A percentile compares a stretch with the other conserved stretches of the same genome.
phyloP scores from a whole-genome alignment of 2,329 filamentous ascomycete species.

The Diaporthe nobilis region DNA sequence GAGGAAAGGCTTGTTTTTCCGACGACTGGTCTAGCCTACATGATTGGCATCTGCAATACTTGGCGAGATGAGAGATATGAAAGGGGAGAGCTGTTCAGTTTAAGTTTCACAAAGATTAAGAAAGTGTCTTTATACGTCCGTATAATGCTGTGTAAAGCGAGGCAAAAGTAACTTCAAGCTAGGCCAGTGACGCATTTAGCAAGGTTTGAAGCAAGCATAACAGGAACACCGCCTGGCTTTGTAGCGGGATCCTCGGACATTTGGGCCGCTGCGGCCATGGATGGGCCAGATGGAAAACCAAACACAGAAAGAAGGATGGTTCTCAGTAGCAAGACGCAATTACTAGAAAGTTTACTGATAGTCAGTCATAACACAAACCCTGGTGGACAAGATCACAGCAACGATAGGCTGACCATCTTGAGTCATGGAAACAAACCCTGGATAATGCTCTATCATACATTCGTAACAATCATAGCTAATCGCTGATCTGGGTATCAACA shows the following conservation, averaged over 20 bases:
- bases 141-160: background rate
- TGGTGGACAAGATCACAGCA: background rate
- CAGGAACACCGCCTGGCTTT: no score
- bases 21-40: background rate
- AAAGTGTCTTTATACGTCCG: no score
- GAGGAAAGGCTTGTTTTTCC: conserved; percentile 26
- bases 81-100: background rate
- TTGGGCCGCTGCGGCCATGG: background rate
- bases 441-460: background rate
- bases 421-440: no score
- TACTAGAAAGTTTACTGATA: no score
- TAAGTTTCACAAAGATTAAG: background rate
- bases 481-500: background rate
- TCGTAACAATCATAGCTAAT: background rate
- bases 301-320: background rate
- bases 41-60: background rate
- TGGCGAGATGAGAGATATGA: background rate
- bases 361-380: background rate
- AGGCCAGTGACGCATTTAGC: background rate
- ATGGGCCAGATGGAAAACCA: background rate
- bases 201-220: background rate
- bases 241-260: background rate
- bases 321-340: no score
- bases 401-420: background rate
- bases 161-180: background rate